These are phyloP conservation scores for Gastrolobium villosum DNA, from an alignment of 306 rosid genomes.

Conservation along the genomic window DNA sequence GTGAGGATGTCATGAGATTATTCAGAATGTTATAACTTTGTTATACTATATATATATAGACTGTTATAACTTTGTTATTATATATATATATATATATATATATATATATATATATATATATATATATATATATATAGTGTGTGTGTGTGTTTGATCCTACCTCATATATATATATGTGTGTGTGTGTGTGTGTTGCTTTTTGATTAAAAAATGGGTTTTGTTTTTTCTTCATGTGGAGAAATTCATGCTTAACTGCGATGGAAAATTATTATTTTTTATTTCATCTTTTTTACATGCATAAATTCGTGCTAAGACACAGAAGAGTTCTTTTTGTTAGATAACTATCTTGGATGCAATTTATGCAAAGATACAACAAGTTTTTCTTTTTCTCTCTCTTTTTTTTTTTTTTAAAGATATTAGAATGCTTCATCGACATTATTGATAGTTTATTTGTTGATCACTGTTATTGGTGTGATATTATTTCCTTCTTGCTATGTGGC, in stretches of 20 bases:
- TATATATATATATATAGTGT: too few relatives aligned
- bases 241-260: constrained; percentile 9
- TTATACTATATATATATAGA: not conserved
- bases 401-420: not conserved
- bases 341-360: not conserved
- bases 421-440: constrained; percentile 18
- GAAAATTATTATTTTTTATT: not conserved
- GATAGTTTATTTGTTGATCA: constrained; percentile 10
- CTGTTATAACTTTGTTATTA: too few relatives aligned
- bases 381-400: not conserved
- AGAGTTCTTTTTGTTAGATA: not conserved
- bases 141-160: too few relatives aligned
- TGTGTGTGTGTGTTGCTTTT: not conserved
- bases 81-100: too few relatives aligned
- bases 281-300: constrained; percentile 17
- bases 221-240: constrained; percentile 12
- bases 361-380: not conserved
- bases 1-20: constrained; percentile 59
- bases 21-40: constrained; percentile 37
- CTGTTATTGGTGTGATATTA: constrained; percentile 20
- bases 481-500: constrained; percentile 28
- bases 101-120: not conserved
- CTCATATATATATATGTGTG: too few relatives aligned
- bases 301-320: not conserved
- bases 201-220: not conserved